Evolutionary conservation across 176 grass and related monocot species (phyloP).

Genomic region (Typha latifolia): DNA sequence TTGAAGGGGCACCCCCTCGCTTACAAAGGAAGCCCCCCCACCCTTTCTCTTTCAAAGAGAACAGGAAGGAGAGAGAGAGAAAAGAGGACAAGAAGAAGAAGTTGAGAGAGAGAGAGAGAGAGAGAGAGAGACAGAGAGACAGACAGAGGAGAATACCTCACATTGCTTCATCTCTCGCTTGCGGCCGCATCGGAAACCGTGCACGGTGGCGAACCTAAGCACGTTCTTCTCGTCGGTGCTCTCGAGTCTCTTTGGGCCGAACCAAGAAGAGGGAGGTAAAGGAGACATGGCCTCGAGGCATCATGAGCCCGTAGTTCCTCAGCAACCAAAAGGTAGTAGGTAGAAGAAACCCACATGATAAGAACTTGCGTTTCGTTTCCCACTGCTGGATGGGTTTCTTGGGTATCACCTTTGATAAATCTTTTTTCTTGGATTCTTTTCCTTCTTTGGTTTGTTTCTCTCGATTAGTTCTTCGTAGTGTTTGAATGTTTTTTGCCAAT

Average conservation of each 20-base stretch:
- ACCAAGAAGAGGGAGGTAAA: too few species aligned
- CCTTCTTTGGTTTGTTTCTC: too few species aligned
- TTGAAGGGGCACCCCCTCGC: not conserved
- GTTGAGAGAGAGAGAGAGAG: not conserved
- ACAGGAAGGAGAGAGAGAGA: not conserved
- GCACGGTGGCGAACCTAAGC: too few species aligned
- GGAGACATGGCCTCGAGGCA: constrained; percentile 6
- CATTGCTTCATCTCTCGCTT: not conserved
- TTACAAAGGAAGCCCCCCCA: not conserved
- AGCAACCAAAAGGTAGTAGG: constrained; percentile 3
- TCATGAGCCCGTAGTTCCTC: not conserved
- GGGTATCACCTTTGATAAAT: too few species aligned
- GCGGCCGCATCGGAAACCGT: too few species aligned
- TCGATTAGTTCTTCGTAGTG: too few species aligned
- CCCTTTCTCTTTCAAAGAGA: too few species aligned
- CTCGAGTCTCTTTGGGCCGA: too few species aligned
- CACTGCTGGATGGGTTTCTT: too few species aligned
- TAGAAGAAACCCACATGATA: not conserved
- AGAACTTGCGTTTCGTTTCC: too few species aligned
- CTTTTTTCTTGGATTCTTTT: too few species aligned
- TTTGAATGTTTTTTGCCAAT: too few species aligned
- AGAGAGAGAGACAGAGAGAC: not conserved
- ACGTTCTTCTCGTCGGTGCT: not conserved
- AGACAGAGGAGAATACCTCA: not conserved
- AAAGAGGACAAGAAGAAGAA: not conserved